Evolutionary conservation across 148 eudicot species (phyloP), one percentile per base, ranked within the genome.

Genomic region (Heliamphora exappendiculata): DNA sequence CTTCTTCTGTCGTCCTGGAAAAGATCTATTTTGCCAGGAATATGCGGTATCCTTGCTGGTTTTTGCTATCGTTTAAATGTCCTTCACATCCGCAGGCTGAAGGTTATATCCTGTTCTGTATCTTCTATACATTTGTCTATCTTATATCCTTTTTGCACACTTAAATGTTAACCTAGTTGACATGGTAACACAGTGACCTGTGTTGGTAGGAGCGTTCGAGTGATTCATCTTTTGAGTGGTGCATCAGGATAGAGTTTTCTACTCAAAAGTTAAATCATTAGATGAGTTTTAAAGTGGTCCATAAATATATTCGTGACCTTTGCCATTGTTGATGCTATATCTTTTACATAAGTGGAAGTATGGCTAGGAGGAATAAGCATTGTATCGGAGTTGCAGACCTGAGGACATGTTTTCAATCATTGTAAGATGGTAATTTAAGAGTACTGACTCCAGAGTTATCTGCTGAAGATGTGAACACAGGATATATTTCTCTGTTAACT

Each of bases 1-100:
- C 89, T 94, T 77, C 89, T 94, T 81, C 72, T 90, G 53, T 94
- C 97, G 63, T 92, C 97, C 53, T 94, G 98, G 98, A 94, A 88
- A 88, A 87, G 92, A 87, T 92, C 97, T 22, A 64, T 91, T 78
- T 44, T 92, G 57, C 98, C 96, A 5, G 96, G 98, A 69, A 78
- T 94, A 55, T 94, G 98, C 29, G 98, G 98, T 78, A 87, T 94
- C 72, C 84, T 91, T 69, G 96, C 92, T 75, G 98, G 98, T 73
- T 80, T 85, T 58, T 80, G 92, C 7, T 94, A 94, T 76, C 97
- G 96, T 59, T 76, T 83, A 84, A 92, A 94, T 76, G 66, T 91
- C 74, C 79, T 87, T 65, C 87, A 84, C 79, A 76, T 94, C 80
- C 97, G 97, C 78, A 90, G 80, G 76, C 75, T 89, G 36, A 94